Base-by-base conservation (phyloP, 805 yeast genomes). In the Wickerhamomyces bovis region DNA sequence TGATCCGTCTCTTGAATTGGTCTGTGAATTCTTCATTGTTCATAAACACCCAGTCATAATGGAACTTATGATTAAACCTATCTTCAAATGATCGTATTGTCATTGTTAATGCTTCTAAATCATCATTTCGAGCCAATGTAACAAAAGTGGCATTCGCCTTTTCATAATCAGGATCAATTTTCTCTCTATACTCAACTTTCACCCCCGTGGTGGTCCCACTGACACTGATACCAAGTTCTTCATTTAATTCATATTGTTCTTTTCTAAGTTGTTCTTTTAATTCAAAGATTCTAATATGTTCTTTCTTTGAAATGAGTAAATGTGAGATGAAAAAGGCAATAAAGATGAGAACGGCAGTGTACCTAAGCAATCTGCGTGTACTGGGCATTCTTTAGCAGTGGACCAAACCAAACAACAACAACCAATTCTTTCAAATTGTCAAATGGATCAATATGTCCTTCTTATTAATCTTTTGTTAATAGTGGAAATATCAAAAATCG, bases 11-110 rank as follows among this genome's bases (percentile, higher is more conserved):
- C 20, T 65, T 64, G 50, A 78, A 76, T 8, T 69, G 67, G 1
- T 57, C 52, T 3, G 67, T 54, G 52, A 78, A 78, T 1, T 69
- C 70, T 46, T 67, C 65, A 51, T 78, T 73, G 51, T 77, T 78
- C 23, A 73, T 60, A 53, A 78, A 88, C 18, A 85, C 85, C 96
- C 96, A 88, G 53, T 90, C 95, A 60, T 88, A 88, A 49, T 81
- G 72, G 68, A 67, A 86, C 44, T 79, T 72, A 15, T 66, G 58
- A 69, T 88, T 88, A 72, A 88, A 88, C 51, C 95, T 69, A 64
- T 86, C 95, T 66, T 88, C 95, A 50, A 85, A 69, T 42, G 77
- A 75, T 61, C 83, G 71, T 47, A 83, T 78, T 10, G 88, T 78
- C 25, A 65, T 73, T 44, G 73, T 61, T 44, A 83, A 62, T 30